Evolutionary conservation across 345 rosid species (phyloP), one percentile per base, ranked within the genome.

Genomic region (Balakata baccata): DNA sequence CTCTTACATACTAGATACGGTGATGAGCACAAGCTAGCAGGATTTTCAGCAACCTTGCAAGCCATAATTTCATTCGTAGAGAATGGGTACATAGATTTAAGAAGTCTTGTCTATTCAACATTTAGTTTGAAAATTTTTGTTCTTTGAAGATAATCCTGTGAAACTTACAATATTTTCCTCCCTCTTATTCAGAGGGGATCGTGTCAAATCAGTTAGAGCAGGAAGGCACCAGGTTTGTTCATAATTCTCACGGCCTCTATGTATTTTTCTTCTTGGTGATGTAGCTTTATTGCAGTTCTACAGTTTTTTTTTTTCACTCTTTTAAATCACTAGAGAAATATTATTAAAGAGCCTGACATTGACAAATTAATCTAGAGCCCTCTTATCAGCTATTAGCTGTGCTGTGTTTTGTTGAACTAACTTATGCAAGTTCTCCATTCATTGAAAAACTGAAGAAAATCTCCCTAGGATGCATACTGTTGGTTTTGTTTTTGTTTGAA

Each of bases 51-150:
- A 57, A 96, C 99, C 29, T 82, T 96, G 74, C 99, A 96, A 81
- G 99, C 99, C 80, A 96, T 93, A 78, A 96, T 96, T 77, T 96
- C 99, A 75, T 93, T 93, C 66, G 97, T 96, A 67, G 99, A 93
- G 89, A 91, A 91, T 85, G 89, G 93, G 96, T 96, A 79, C 72
- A 69, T 52, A 77, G 14, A 71, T 73, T 68, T 20, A 66, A 60
- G 59, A 37, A 25, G 50, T 47, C 65, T 57, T 56, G 34, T 29
- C 34, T 66, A 45, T 34, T 14, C 23, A 18, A 17, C 13, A 53
- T 17, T 50, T 69, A 68, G 56, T 65, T 75, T 25, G 41, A 43
- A 9, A 20, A n/a, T 11, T 23, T 22, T 65, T 18, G 69, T 17
- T 4, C 39, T 67, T 43, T 2, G 2, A 29, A 41, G 14, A 17